A percentile compares a stretch with the other conserved stretches of the same genome.
Evolutionary conservation across 805 yeast genomes (phyloP).

Genomic region (Nakazawaea peltata): DNA sequence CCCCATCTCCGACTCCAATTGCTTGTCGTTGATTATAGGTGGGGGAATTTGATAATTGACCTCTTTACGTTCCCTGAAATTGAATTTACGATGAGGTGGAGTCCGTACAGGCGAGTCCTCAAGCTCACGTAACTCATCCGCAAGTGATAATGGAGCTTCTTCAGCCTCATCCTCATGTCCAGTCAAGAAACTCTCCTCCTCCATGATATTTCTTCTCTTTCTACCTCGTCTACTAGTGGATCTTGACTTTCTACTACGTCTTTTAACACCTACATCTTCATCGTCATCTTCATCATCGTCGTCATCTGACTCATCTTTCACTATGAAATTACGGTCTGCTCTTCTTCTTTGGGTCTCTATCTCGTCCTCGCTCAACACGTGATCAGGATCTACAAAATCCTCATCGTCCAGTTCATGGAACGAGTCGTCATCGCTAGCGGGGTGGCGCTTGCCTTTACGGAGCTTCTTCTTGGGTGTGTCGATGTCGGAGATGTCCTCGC

Average conservation of each 20-base stretch:
- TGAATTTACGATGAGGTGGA: conserved; percentile 36
- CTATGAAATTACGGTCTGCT: conserved; percentile 14
- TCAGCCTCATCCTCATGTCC: conserved; percentile 14
- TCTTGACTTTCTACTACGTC: conserved; percentile 6
- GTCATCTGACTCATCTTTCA: conserved; percentile 16
- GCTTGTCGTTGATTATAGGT: conserved; percentile 46
- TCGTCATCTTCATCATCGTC: conserved; percentile 16
- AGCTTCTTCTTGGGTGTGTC: background rate
- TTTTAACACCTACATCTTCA: conserved; percentile 5
- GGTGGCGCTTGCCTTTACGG: conserved; percentile 11
- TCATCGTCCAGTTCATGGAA: conserved; percentile 16
- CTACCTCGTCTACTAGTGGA: conserved; percentile 3
- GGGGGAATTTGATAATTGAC: conserved; percentile 82
- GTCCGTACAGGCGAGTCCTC: conserved; percentile 52
- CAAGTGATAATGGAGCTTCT: conserved; percentile 28
- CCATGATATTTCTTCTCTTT: background rate
- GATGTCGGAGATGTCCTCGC: conserved; percentile 13
- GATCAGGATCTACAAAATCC: conserved; percentile 17
- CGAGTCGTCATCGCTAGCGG: conserved; percentile 18
- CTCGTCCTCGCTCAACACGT: conserved; percentile 14
- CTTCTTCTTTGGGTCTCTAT: conserved; percentile 15
- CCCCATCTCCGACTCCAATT: conserved; percentile 11
- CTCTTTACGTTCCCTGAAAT: conserved; percentile 55
- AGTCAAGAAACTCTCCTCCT: conserved; percentile 5
- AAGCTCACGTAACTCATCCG: conserved; percentile 60